Conservation (phyloP, 129 eudicot species). For the Gnaphalium uliginosum region DNA sequence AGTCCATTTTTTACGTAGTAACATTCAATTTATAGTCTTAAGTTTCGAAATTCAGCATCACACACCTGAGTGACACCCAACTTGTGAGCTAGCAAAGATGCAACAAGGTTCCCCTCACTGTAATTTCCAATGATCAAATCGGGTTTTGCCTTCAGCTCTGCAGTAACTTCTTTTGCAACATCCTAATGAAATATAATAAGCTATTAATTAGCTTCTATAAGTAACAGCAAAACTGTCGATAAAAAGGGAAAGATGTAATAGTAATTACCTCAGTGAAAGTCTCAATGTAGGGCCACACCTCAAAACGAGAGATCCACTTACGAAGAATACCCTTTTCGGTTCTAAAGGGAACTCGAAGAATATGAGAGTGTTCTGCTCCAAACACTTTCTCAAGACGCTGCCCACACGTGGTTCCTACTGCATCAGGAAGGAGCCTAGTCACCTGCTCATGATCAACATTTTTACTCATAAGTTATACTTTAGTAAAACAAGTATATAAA, state of each 20-base stretch:
- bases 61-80: constrained; percentile 88
- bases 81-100: constrained; percentile 90
- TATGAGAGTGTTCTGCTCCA: constrained; percentile 88
- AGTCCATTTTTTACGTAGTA: neutral
- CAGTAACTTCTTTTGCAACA: constrained; percentile 72
- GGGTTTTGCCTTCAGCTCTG: constrained; percentile 81
- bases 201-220: neutral
- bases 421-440: constrained; percentile 92
- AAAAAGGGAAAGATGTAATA: neutral
- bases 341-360: constrained; percentile 92
- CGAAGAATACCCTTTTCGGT: constrained; percentile 93
- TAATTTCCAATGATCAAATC: constrained; percentile 93
- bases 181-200: constrained; percentile 40
- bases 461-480: no score
- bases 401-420: constrained; percentile 94
- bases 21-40: neutral
- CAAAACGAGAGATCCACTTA: constrained; percentile 96
- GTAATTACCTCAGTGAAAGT: constrained; percentile 85
- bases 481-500: neutral
- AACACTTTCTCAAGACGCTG: constrained; percentile 93
- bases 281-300: constrained; percentile 98
- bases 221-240: neutral
- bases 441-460: constrained; percentile 39
- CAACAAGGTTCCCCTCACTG: constrained; percentile 90
- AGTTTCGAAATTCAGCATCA: neutral